Conservation (phyloP, 202 grass and related monocot genomes). For the Setaria italica region DNA sequence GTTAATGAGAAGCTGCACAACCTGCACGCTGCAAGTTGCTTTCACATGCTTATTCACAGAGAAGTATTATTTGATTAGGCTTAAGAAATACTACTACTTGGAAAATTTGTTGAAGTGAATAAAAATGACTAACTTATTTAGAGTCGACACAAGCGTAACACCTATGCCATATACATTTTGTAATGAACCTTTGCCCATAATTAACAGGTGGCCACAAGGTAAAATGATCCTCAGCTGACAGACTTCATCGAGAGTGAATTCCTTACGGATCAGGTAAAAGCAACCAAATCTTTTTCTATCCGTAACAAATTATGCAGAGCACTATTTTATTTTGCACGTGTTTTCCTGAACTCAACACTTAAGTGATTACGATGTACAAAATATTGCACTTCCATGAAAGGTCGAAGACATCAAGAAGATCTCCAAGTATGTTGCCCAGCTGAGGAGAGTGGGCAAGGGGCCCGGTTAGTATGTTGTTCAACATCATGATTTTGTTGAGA, state of each 20-base stretch:
- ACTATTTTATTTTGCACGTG: not conserved
- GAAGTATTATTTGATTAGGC: not conserved
- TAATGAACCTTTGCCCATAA: slow-evolving; percentile 6
- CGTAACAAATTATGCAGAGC: not conserved
- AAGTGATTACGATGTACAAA: not conserved
- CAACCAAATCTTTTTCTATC: not conserved
- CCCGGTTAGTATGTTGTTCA: slow-evolving; percentile 60
- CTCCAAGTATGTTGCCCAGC: slow-evolving; percentile 74
- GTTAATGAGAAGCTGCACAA: slow-evolving; percentile 91
- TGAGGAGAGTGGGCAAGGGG: slow-evolving; percentile 91
- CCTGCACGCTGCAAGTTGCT: slow-evolving; percentile 67
- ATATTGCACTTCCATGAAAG: slow-evolving; percentile 31
- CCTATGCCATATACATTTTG: not conserved
- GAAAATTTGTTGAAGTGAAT: not conserved
- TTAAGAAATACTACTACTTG: not conserved
- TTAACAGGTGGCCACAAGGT: slow-evolving; percentile 72
- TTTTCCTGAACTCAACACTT: not conserved
- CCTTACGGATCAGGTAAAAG: slow-evolving; percentile 76
- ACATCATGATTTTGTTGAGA: not conserved
- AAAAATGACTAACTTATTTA: not conserved
- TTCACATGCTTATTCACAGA: not conserved
- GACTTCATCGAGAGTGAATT: slow-evolving; percentile 85
- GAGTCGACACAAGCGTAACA: not conserved
- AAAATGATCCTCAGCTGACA: slow-evolving; percentile 76
- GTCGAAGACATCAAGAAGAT: slow-evolving; percentile 92